Conservation (phyloP, 2,329 filamentous ascomycete genomes). For the Trichothecium sympodiale region DNA sequence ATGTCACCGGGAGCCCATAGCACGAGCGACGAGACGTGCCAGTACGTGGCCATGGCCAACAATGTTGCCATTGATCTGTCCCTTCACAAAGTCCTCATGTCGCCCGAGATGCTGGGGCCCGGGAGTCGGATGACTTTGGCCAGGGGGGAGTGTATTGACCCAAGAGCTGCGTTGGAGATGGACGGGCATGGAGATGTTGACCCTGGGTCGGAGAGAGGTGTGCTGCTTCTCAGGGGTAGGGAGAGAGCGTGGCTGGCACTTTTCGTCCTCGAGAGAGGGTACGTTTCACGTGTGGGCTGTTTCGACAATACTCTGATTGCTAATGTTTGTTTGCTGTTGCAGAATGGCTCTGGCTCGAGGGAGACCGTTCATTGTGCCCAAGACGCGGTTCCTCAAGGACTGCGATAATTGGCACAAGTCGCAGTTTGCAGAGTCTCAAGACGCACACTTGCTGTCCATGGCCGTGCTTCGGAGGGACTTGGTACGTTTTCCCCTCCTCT, state of each 20-base stretch:
- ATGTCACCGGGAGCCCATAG: conserved; percentile 58
- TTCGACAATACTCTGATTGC: background rate
- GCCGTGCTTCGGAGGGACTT: conserved; percentile 58
- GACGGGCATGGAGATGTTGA: conserved; percentile 59
- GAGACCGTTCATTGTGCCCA: conserved; percentile 55
- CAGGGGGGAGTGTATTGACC: conserved; percentile 57
- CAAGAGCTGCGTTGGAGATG: conserved; percentile 50
- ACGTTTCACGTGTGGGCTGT: conserved; percentile 7
- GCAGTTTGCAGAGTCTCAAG: conserved; percentile 51
- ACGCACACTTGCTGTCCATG: conserved; percentile 62
- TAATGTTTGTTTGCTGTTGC: background rate
- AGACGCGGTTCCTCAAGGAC: conserved; percentile 52
- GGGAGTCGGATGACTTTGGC: conserved; percentile 37
- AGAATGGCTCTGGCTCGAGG: conserved; percentile 59
- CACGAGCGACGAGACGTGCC: conserved; percentile 62
- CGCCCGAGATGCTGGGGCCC: conserved; percentile 35
- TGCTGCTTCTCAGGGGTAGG: conserved; percentile 49
- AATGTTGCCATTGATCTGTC: conserved; percentile 60
- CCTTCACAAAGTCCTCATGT: conserved; percentile 56
- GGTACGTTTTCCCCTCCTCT: conserved; percentile 23
- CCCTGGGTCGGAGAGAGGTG: conserved; percentile 46
- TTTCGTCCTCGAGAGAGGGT: conserved; percentile 63
- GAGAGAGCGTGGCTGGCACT: conserved; percentile 62
- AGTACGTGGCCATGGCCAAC: conserved; percentile 58
- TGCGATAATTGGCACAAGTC: conserved; percentile 61